Conservation (phyloP, 2,329 filamentous ascomycete genomes). For the Blumeria hordei region DNA sequence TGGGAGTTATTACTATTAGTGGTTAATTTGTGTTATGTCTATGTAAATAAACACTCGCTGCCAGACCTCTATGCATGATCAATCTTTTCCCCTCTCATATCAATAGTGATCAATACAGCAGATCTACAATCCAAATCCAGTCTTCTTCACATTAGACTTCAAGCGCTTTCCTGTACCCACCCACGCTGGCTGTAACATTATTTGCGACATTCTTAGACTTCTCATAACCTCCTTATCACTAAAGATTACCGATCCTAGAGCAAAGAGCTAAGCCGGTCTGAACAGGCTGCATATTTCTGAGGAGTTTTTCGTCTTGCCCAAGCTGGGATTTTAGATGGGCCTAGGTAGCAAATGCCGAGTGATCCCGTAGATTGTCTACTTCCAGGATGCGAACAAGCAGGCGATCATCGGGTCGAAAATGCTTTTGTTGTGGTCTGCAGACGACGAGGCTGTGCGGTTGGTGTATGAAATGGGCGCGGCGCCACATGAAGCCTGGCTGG, state of each 20-base stretch:
- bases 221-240: too few species aligned
- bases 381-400: not conserved
- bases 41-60: too few species aligned
- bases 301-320: not conserved
- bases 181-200: too few species aligned
- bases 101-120: too few species aligned
- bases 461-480: not conserved
- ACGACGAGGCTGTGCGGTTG: not conserved
- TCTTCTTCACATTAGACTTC: too few species aligned
- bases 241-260: not conserved
- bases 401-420: not conserved
- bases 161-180: too few species aligned
- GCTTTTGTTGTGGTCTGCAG: not conserved
- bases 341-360: not conserved
- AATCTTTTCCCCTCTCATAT: too few species aligned
- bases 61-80: too few species aligned
- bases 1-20: too few species aligned
- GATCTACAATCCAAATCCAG: too few species aligned
- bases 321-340: not conserved
- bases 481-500: not conserved
- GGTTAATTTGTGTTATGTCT: too few species aligned
- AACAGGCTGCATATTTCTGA: not conserved
- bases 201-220: too few species aligned
- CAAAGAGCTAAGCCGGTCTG: not conserved
- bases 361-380: not conserved